phyloP scores from a whole-genome alignment of 164 flowering plant species.

The Cinnamomum micranthum region DNA sequence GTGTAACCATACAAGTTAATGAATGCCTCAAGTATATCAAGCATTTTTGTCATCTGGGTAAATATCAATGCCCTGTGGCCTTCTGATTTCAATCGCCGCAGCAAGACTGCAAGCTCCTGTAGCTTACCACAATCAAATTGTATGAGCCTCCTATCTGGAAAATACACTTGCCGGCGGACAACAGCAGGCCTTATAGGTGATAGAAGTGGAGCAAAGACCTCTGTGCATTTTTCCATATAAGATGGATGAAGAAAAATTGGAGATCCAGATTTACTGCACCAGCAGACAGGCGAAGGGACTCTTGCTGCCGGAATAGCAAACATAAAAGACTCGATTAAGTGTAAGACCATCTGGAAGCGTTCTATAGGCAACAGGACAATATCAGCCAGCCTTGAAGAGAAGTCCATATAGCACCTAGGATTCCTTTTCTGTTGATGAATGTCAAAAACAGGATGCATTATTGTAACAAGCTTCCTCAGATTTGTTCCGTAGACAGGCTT shows the following conservation, averaged over 20 bases:
- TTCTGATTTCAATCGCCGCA: conserved; percentile 82
- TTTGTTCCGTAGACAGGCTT: conserved; percentile 74
- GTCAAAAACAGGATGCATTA: conserved; percentile 61
- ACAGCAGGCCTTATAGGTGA: conserved; percentile 89
- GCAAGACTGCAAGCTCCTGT: conserved; percentile 82
- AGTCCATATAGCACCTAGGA: conserved; percentile 45
- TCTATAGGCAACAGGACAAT: conserved; percentile 80
- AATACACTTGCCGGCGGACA: conserved; percentile 89
- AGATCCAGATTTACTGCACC: conserved; percentile 69
- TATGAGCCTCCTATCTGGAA: conserved; percentile 93
- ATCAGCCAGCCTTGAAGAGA: conserved; percentile 77
- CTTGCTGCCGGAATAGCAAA: conserved; percentile 99
- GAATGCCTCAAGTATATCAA: conserved; percentile 92
- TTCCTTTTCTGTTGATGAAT: conserved; percentile 46
- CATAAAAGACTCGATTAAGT: conserved; percentile 79
- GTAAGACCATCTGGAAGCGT: conserved; percentile 59
- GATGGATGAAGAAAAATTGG: conserved; percentile 53
- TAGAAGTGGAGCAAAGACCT: conserved; percentile 62
- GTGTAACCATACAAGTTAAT: conserved; percentile 95
- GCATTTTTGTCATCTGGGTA: conserved; percentile 99
- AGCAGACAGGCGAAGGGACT: conserved; percentile 69
- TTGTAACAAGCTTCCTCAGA: conserved; percentile 54
- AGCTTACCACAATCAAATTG: conserved; percentile 99
- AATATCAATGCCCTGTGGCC: conserved; percentile 97
- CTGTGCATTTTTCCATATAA: conserved; percentile 51